Base-by-base conservation (phyloP, 2,329 filamentous ascomycete genomes). In the Chrysoporthe deuterocubensis region DNA sequence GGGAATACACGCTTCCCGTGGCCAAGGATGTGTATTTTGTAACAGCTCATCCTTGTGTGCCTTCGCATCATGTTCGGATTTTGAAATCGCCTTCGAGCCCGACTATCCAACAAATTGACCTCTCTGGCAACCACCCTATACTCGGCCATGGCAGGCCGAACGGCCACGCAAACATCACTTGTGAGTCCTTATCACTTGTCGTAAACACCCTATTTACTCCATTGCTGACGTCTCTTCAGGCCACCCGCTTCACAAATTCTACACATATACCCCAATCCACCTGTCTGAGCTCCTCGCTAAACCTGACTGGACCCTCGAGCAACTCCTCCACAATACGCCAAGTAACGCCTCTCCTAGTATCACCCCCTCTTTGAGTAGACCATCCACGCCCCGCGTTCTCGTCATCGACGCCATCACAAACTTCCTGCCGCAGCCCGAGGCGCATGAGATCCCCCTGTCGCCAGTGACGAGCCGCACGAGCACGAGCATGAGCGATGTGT, bases 351-450 rank as follows among this genome's bases (percentile, higher is more conserved):
- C 75, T 71, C 76, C 76, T 46, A 78, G 74, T 56, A 71, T 76
- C 34, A 77, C 71, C 46, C 78, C 71, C 66, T 72, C 58, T 69
- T 75, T 71, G 72, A 65, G 32, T 52, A 75, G 62, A 73, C 72
- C 74, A 50, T 76, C 73, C 42, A 71, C 75, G 1, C 77, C 81
- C 46, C 76, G 79, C 40, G 86, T 89, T 16, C 81, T 90, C 0
- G 85, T 90, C 7, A 85, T 90, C 52, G 88, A 90, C 76, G 90
- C 88, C 75, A 87, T 88, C 73, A 88, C 86, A 8, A 84, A 83
- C 65, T 83, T 87, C 71, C 74, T 78, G 52, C 79, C 78, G n/a
- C 77, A 80, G 68, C 76, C 79, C 18, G 78, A 75, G 40, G 78
- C 81, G 18, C 80, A 82, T 56, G 81, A 82, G 66, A 81, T 83